A percentile compares a stretch with the other conserved stretches of the same genome.
Conservation (phyloP, 2,329 filamentous ascomycete species). For the Sarocladium kiliense region DNA sequence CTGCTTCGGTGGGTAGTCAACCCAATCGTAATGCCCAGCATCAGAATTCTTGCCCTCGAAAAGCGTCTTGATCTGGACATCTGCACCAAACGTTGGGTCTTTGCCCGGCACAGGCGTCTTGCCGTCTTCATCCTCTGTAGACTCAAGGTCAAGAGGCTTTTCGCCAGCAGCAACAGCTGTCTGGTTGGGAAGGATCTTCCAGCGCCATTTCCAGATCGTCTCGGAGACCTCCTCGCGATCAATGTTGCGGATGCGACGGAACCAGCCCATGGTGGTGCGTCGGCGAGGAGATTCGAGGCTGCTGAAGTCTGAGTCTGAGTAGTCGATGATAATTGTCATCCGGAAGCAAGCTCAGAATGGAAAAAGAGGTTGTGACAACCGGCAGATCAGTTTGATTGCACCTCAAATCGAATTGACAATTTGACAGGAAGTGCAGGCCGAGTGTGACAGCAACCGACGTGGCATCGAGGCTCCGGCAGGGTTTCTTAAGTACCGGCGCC, state of each 20-base stretch:
- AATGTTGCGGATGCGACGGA: conserved; percentile 11
- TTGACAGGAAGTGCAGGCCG: neutral
- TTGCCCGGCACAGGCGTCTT: conserved; percentile 13
- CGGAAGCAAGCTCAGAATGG: no score
- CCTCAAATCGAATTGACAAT: no score
- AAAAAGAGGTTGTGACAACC: no score
- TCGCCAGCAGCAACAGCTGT: neutral
- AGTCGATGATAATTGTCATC: neutral
- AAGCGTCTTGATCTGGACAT: conserved; percentile 30
- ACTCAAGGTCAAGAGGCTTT: conserved; percentile 10
- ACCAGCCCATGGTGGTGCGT: neutral
- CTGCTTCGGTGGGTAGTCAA: conserved; percentile 36
- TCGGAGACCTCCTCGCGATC: conserved; percentile 21
- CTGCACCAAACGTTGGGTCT: conserved; percentile 22
- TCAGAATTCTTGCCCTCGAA: conserved; percentile 30
- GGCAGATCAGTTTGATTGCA: no score
- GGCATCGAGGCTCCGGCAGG: neutral
- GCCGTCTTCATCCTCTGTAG: conserved; percentile 13
- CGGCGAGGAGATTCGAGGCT: neutral
- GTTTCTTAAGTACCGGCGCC: neutral
- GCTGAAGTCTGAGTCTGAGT: neutral
- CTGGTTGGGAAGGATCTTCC: conserved; percentile 21
- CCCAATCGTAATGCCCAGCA: conserved; percentile 27
- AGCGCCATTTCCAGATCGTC: conserved; percentile 25
- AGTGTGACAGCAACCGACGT: neutral